Conservation (phyloP, 257 asterid genomes). For the Nicotiana noctiflora region DNA sequence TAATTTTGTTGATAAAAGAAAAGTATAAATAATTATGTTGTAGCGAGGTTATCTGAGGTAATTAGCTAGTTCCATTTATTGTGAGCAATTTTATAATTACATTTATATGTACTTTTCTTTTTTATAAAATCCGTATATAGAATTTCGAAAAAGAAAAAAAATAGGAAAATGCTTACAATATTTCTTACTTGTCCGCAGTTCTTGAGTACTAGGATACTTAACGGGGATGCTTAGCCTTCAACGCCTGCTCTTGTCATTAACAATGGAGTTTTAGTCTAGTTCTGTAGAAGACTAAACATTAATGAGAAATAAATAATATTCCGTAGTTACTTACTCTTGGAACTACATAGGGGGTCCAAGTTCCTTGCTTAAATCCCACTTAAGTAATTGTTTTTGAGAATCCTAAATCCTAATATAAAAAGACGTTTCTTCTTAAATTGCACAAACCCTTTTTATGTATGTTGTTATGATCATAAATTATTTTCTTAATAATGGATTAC, state of each 20-base stretch:
- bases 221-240: background rate
- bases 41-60: background rate
- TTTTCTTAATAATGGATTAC: background rate
- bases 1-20: no score
- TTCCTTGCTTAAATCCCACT: background rate
- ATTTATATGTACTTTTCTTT: no score
- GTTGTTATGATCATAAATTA: background rate
- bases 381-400: background rate
- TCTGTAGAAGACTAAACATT: background rate
- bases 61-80: background rate
- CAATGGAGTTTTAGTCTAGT: no score
- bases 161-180: background rate
- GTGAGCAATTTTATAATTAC: no score
- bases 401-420: background rate
- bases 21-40: no score
- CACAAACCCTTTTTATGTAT: background rate
- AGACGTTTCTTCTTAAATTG: background rate
- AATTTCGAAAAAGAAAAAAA: background rate
- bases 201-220: background rate
- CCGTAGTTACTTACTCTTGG: background rate
- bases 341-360: background rate
- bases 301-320: background rate
- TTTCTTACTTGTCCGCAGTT: background rate
- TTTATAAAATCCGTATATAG: no score
- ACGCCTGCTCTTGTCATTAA: background rate